Percentiles rank a stretch among this genome's conserved stretches.
Evolutionary conservation across 1,284 basidiomycete species (phyloP).

Genomic region (Pterulicium gracile): DNA sequence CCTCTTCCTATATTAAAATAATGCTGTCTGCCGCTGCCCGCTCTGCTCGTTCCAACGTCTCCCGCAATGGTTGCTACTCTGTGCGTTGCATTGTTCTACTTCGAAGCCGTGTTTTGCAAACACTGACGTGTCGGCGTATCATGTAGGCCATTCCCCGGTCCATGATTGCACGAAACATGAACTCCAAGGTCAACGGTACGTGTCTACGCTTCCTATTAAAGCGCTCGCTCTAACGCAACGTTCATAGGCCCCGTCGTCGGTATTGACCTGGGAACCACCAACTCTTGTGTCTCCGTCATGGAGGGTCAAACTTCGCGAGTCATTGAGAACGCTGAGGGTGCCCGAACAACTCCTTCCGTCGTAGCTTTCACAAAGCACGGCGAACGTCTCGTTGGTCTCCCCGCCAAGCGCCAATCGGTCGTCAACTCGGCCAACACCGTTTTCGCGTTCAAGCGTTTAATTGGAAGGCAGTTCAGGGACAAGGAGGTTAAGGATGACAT

Average conservation of each 20-base stretch:
- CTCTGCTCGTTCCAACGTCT: conserved; percentile 44
- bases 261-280: conserved; percentile 82
- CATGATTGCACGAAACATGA: conserved; percentile 71
- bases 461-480: conserved; percentile 91
- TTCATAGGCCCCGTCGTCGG: conserved; percentile 65
- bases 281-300: conserved; percentile 93
- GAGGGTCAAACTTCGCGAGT: conserved; percentile 93
- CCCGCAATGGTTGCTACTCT: conserved; percentile 55
- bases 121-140: background rate
- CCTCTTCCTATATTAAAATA: conserved; percentile 27
- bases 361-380: conserved; percentile 97
- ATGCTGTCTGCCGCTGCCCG: conserved; percentile 57
- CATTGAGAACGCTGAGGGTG: conserved; percentile 97
- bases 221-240: conserved; percentile 1
- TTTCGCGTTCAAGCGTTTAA: conserved; percentile 94
- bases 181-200: conserved; percentile 70
- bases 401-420: conserved; percentile 95
- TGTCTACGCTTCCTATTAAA: conserved; percentile 9
- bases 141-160: conserved; percentile 54
- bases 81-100: conserved; percentile 27
- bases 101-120: background rate
- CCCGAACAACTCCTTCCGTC: conserved; percentile 94
- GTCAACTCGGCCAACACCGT: conserved; percentile 94
- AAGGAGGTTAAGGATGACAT: conserved; percentile 89
- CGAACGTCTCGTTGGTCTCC: conserved; percentile 89